These are phyloP conservation scores for Huntiella savannae DNA, from an alignment of 2,329 filamentous ascomycete species.

Conservation along the genomic window DNA sequence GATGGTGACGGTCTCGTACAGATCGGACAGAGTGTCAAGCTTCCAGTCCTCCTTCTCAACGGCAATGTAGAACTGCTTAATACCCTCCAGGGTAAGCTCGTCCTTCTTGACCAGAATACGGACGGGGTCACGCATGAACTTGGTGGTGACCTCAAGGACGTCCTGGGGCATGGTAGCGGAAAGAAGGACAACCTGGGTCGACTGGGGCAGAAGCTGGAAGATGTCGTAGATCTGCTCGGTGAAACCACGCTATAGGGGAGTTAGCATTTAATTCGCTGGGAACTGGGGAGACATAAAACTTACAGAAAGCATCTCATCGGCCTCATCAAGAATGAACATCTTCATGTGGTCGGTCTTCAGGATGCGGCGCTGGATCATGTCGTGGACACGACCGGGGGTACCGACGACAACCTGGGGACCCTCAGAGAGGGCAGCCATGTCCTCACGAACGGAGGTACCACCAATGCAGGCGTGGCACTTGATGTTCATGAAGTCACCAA, in stretches of 20 bases:
- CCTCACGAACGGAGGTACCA: constrained; percentile 92
- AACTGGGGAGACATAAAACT: constrained; percentile 19
- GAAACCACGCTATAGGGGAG: constrained; percentile 60
- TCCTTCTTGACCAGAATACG: constrained; percentile 99
- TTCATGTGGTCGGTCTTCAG: constrained; percentile 97
- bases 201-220: constrained; percentile 95
- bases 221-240: constrained; percentile 99
- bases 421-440: constrained; percentile 94
- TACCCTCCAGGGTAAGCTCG: constrained; percentile 97
- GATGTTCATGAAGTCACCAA: constrained; percentile 98
- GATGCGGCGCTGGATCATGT: constrained; percentile 98
- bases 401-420: constrained; percentile 95
- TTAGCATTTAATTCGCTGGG: constrained; percentile 15
- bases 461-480: constrained; percentile 99
- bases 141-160: constrained; percentile 96
- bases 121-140: constrained; percentile 99
- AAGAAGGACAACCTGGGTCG: constrained; percentile 93
- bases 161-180: constrained; percentile 99
- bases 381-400: constrained; percentile 93
- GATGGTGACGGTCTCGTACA: constrained; percentile 98
- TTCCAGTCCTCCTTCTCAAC: constrained; percentile 99
- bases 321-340: constrained; percentile 99
- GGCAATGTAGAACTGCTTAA: constrained; percentile 99
- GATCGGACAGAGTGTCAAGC: constrained; percentile 92
- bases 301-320: constrained; percentile 95